A percentile compares a stretch with the other conserved stretches of the same genome.
Evolutionary conservation across 257 asterid species (phyloP).

Genomic region (Orobanche coerulescens): DNA sequence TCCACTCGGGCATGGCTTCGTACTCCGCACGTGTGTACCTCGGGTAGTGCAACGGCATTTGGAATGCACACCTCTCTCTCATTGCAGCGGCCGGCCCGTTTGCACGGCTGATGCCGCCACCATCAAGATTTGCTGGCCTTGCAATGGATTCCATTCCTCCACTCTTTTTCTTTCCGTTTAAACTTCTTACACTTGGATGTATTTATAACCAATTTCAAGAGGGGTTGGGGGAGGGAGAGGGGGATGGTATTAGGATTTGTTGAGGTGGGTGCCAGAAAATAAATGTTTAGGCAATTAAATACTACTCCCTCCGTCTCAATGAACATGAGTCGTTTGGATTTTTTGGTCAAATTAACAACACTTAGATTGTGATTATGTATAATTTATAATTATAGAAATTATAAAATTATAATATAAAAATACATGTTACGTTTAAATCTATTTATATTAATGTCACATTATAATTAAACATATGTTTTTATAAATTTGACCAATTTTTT

Average conservation of each 20-base stretch:
- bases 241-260: conserved; percentile 6
- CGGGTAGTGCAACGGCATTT: conserved; percentile 70
- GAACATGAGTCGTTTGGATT: no score
- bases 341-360: no score
- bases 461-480: no score
- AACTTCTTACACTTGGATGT: conserved; percentile 11
- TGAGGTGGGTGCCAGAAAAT: conserved; percentile 28
- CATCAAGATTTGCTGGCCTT: conserved; percentile 21
- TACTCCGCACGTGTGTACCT: conserved; percentile 50
- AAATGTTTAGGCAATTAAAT: conserved; percentile 16
- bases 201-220: conserved; percentile 25
- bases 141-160: conserved; percentile 37
- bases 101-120: neutral
- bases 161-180: no score
- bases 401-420: no score
- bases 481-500: no score
- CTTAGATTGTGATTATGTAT: no score
- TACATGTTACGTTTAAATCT: no score
- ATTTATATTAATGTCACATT: no score
- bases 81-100: conserved; percentile 17
- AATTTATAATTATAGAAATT: no score
- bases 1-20: conserved; percentile 63
- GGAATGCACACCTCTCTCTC: conserved; percentile 41
- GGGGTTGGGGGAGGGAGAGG: no score
- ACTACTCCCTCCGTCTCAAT: no score